Evolutionary conservation across 257 asterid genomes (phyloP), one percentile per base, ranked within the genome.

Genomic region (Plantago elongata): DNA sequence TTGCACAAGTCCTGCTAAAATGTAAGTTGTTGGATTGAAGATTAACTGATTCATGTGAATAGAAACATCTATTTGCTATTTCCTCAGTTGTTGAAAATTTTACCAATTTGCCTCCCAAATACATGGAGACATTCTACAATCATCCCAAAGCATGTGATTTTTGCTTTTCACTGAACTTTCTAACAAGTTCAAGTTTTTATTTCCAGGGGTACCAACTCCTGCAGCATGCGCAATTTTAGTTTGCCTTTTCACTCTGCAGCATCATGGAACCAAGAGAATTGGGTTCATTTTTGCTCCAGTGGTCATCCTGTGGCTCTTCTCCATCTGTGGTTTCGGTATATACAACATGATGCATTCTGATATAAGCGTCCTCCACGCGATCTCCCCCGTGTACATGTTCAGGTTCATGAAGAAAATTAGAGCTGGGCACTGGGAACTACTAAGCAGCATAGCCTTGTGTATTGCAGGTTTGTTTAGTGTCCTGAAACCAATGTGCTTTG

Each of bases 271-370:
- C 38, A 75, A 84, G 67, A 89, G 68, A 78, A 76, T 92, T 4
- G 97, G 97, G 58, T 69, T 76, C 78, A 70, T 86, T 56, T 92
- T 92, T 71, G 95, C 99, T 70, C 99, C 99, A 63, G 68, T 92
- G 37, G 92, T 92, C 57, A 81, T 89, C 60, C 62, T 79, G 44
- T 92, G 99, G 99, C 87, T 89, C 62, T 7, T 78, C 48, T 83
- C 84, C 81, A 81, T 80, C 57, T 71, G 84, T 29, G 87, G 97
- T 7, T 75, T 79, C 7, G 96, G 99, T 51, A 70, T 92, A 5
- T 92, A 86, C 77, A 92, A 92, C 57, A 79, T 92, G 40, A 14
- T 80, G 62, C 73, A 65, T 66, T 65, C 29, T 4, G 86, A 86
- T 72, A 68, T 67, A 10, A 46, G 65, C 47, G 80, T 89, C 57